These are phyloP conservation scores for Bryopsis sp. DNA, from an alignment of 139 green algal species.

Conservation along the genomic window DNA sequence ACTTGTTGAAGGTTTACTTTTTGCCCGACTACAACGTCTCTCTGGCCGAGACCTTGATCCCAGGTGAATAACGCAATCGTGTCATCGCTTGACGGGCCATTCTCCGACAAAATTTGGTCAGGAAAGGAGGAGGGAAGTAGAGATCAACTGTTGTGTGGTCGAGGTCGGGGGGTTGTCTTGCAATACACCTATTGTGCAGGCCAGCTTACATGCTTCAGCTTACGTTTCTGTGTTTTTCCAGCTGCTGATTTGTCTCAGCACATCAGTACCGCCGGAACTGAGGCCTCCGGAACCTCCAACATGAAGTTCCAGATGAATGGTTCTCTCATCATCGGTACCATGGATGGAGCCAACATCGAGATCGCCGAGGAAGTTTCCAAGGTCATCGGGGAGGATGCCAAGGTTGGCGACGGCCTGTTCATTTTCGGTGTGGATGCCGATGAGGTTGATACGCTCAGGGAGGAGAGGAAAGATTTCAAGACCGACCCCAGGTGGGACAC, in stretches of 20 bases:
- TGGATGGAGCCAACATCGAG: constrained; percentile 98
- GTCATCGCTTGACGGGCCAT: too few species aligned
- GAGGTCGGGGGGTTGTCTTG: too few species aligned
- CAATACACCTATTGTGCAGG: neutral
- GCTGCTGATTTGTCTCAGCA: constrained; percentile 76
- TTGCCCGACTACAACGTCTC: constrained; percentile 94
- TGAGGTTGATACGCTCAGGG: constrained; percentile 57
- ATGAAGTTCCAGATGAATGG: constrained; percentile 99
- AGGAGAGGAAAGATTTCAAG: constrained; percentile 80
- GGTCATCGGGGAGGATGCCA: neutral
- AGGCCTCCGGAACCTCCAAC: constrained; percentile 90
- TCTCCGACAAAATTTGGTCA: too few species aligned
- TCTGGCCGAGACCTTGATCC: constrained; percentile 39
- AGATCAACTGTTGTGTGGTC: too few species aligned
- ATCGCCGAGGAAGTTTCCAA: constrained; percentile 73
- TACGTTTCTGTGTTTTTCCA: too few species aligned
- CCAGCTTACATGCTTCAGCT: too few species aligned
- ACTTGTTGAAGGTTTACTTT: constrained; percentile 94
- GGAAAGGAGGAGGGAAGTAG: too few species aligned
- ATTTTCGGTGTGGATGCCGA: constrained; percentile 37
- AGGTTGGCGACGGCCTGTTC: constrained; percentile 32
- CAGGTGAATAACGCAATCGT: too few species aligned
- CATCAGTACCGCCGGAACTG: constrained; percentile 84
- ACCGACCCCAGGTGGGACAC: constrained; percentile 50
- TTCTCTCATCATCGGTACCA: constrained; percentile 93